phyloP scores from a whole-genome alignment of 108 stramenopile genomes.

The Conticribra guillardii region DNA sequence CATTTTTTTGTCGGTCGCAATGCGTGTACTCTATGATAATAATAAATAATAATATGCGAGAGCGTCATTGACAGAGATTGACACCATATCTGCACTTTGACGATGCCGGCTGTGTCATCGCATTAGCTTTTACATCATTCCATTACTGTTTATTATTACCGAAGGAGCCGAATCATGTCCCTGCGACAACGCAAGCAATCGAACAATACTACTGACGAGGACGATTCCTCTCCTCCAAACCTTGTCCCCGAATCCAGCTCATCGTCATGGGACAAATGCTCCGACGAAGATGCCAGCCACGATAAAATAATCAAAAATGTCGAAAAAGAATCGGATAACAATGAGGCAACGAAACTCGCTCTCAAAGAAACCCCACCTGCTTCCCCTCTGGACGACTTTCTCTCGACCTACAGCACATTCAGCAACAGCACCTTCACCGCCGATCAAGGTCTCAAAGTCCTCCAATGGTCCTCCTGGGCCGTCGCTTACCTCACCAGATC shows the following conservation, averaged over 20 bases:
- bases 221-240: neutral
- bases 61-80: no score
- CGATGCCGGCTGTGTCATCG: no score
- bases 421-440: conserved; percentile 37
- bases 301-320: neutral
- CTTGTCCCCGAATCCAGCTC: neutral
- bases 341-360: neutral
- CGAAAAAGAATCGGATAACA: neutral
- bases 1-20: no score
- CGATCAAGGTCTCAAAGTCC: conserved; percentile 69
- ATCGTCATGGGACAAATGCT: conserved; percentile 11
- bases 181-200: conserved; percentile 6
- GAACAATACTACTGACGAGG: neutral
- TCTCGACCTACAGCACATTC: conserved; percentile 30
- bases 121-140: no score
- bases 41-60: no score
- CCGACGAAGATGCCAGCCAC: conserved; percentile 3
- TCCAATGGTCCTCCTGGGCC: conserved; percentile 76
- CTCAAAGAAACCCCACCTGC: conserved; percentile 10
- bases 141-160: no score
- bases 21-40: no score
- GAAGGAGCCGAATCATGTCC: conserved; percentile 16
- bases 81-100: no score
- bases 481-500: conserved; percentile 49
- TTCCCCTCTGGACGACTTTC: conserved; percentile 28